Evolutionary conservation across 192 early-diverging fungal species (phyloP), one percentile per base, ranked within the genome.

Genomic region (Coemansia sp.): DNA sequence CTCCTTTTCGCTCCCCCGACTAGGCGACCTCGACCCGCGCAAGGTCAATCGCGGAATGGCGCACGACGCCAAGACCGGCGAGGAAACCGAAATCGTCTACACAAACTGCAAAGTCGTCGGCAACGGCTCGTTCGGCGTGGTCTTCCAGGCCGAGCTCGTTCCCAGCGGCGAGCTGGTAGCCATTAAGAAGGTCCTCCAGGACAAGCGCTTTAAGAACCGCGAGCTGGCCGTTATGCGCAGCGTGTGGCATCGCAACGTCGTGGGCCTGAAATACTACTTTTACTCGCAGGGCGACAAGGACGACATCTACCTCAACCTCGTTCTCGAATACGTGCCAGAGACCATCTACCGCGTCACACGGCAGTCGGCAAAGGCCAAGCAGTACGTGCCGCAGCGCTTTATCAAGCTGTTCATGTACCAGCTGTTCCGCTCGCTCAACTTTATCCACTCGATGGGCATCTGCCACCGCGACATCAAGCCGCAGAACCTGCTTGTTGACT

Each of bases 391-490:
- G 19, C 89, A 91, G 84, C 78, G 94, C n/a, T 85, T 85, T 59
- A 90, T 99, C 66, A 98, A 99, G 88, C 83, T 97, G 55, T 99
- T 95, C 82, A 97, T 97, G 90, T 99, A 99, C 82, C 97, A 99
- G 74, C 79, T 98, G 55, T 94, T 97, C 87, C 83, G 97, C 65
- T 93, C 95, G 69, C 82, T 99, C 54, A 93, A 94, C 51, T 99
- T 97, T 74, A 93, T 93, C 72, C 97, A 99, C 75, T 87, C 91
- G 42, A 82, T 95, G 51, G 97, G 95, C 24, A 97, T 99, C 67
- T 99, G 97, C 82, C 97, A 99, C 69, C 89, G 97, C 62, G 97
- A 99, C 75, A 98, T 99, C 72, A 99, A 99, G 82, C 97, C 97
- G 57, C 97, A 98, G 78, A 99, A 99, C 74, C 77, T 99, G 75